phyloP scores from a whole-genome alignment of 345 rosid species.

The Ceriops decandra region DNA sequence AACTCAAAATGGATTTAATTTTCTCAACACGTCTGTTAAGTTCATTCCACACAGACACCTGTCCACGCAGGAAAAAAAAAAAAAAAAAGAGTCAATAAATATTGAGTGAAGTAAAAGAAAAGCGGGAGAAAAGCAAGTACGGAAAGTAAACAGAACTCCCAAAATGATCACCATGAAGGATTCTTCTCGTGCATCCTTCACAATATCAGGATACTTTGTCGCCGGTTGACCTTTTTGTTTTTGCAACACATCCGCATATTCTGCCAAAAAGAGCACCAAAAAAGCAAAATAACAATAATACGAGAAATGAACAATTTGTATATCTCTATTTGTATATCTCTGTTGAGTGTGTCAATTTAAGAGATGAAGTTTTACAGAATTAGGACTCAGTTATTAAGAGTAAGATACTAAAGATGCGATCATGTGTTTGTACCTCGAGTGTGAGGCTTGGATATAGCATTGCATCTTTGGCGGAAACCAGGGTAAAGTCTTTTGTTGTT shows the following conservation, averaged over 20 bases:
- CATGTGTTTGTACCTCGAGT: constrained; percentile 41
- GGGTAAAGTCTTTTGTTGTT: constrained; percentile 33
- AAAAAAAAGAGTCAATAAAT: not conserved
- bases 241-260: constrained; percentile 38
- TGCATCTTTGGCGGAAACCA: constrained; percentile 34
- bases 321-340: too few species aligned
- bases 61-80: not conserved
- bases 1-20: constrained; percentile 11
- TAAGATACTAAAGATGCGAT: too few species aligned
- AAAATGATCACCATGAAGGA: constrained; percentile 37
- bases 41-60: not conserved
- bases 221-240: constrained; percentile 45
- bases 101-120: not conserved
- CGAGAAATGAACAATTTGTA: not conserved
- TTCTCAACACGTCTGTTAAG: not conserved
- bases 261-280: constrained; percentile 15
- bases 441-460: constrained; percentile 45
- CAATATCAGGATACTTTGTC: constrained; percentile 51
- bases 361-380: not conserved
- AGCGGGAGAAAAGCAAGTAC: too few species aligned
- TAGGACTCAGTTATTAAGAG: too few species aligned
- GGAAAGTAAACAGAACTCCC: not conserved
- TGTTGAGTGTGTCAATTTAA: not conserved
- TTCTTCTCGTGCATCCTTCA: constrained; percentile 42
- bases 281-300: not conserved